phyloP scores from a whole-genome alignment of 306 rosid genomes.

The Hylodesmum podocarpum region DNA sequence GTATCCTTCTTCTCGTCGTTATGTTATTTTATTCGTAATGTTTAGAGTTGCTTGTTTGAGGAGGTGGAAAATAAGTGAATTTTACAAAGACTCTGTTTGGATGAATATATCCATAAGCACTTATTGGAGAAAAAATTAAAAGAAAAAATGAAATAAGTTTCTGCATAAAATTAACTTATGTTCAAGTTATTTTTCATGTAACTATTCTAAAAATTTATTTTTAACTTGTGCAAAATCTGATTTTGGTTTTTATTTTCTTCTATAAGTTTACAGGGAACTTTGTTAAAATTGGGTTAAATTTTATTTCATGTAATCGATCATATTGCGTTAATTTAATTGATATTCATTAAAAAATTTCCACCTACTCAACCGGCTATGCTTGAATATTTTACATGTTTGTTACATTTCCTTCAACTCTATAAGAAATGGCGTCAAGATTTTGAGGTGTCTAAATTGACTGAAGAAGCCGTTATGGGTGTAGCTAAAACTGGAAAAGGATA shows the following conservation, averaged over 20 bases:
- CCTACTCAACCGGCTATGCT: neutral
- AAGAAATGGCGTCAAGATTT: slow-evolving; percentile 97
- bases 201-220: too few species aligned
- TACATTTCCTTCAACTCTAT: slow-evolving; percentile 41
- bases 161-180: too few species aligned
- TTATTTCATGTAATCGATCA: neutral
- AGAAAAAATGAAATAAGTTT: too few species aligned
- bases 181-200: too few species aligned
- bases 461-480: slow-evolving; percentile 56
- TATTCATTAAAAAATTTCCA: neutral
- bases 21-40: neutral
- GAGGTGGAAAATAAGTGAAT: neutral
- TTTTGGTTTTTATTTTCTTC: too few species aligned
- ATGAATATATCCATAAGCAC: too few species aligned
- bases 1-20: slow-evolving; percentile 54
- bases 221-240: too few species aligned
- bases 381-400: neutral
- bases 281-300: too few species aligned
- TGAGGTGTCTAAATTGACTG: slow-evolving; percentile 69
- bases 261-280: too few species aligned
- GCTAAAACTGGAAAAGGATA: slow-evolving; percentile 83
- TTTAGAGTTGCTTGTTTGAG: neutral
- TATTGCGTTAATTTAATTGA: neutral
- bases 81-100: too few species aligned
- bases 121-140: too few species aligned